Base-by-base conservation (phyloP, 768 basidiomycete genomes). In the Podaxis pistillaris region DNA sequence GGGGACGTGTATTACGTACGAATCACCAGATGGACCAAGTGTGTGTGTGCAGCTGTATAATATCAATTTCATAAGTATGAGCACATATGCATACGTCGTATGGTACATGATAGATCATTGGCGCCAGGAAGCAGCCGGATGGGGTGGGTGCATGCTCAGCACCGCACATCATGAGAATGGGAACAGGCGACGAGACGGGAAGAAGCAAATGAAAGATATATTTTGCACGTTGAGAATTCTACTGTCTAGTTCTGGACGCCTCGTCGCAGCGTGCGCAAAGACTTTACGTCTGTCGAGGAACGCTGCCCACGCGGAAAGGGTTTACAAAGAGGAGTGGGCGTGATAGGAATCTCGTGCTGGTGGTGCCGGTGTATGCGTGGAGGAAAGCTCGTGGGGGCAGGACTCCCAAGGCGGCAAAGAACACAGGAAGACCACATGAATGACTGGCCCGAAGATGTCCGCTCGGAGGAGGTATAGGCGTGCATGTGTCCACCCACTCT, bases 341-440 rank as follows among this genome's bases (percentile, higher is more conserved):
- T 51, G 58, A 60, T 24, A 51, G 19, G 36, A 26, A 37, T 26
- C 58, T 60, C 58, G 58, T 60, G 58, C 49, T 51, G 13, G 37
- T 47, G 57, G 57, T 58, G 57, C 57, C 49, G 44, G 33, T 60
- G 58, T 37, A 40, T 51, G 22, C 58, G 58, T 60, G 58, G 58
- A 52, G 13, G 37, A 30, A 26, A 49, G 49, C 50, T 41, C 58
- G 58, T 60, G 58, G 58, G 49, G 49, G 36, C 37, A 60, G 22
- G 58, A 19, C 49, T 50, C 58, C 58, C 58, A 60, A 60, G 58
- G 58, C 47, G 58, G 58, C 58, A 60, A 60, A 60, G 58, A 60
- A 60, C 58, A 26, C 58, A 8, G 33, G 24, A n/a, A n/a, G 58
- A 54, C 59, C 59, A 60, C 53, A 60, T 60, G 59, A 60, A 53